Evolutionary conservation across 768 basidiomycete species (phyloP).

Genomic region (Naganishia vishniacii): DNA sequence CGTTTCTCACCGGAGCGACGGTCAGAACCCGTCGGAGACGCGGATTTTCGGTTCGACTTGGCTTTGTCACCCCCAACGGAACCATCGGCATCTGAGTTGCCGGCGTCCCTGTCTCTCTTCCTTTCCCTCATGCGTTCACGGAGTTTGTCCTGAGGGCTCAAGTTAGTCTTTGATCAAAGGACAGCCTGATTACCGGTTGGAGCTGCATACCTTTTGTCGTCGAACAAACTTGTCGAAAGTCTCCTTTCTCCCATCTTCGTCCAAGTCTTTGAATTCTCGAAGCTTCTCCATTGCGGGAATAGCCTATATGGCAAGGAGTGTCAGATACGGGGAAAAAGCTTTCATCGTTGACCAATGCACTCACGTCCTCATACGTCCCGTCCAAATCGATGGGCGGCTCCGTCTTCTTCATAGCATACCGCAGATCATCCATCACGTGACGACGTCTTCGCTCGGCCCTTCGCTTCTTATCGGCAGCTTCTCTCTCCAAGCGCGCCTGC

Average conservation of each 20-base stretch:
- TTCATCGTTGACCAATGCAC: slow-evolving; percentile 38
- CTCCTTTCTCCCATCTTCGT: slow-evolving; percentile 69
- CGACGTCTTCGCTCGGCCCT: slow-evolving; percentile 70
- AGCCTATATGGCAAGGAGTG: slow-evolving; percentile 51
- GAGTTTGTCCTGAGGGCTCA: slow-evolving; percentile 37
- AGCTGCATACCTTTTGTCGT: slow-evolving; percentile 66
- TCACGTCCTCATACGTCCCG: slow-evolving; percentile 71
- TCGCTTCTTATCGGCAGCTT: slow-evolving; percentile 68
- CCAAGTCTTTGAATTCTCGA: slow-evolving; percentile 77
- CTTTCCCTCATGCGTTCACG: slow-evolving; percentile 51
- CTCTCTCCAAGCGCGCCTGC: slow-evolving; percentile 61
- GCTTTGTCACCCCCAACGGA: slow-evolving; percentile 21
- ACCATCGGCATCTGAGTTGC: slow-evolving; percentile 29
- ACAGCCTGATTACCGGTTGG: slow-evolving; percentile 36
- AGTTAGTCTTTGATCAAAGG: slow-evolving; percentile 13
- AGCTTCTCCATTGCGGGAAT: slow-evolving; percentile 72
- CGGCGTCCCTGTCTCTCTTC: slow-evolving; percentile 46
- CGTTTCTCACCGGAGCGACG: slow-evolving; percentile 20
- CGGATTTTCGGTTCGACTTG: slow-evolving; percentile 34
- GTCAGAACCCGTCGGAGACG: slow-evolving; percentile 20
- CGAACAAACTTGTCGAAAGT: slow-evolving; percentile 85
- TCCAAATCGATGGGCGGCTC: slow-evolving; percentile 72
- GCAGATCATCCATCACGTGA: slow-evolving; percentile 87
- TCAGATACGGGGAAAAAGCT: slow-evolving; percentile 21
- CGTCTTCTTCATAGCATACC: slow-evolving; percentile 89